Evolutionary conservation across 129 eudicot genomes (phyloP).

Genomic region (Helianthus tuberosus): DNA sequence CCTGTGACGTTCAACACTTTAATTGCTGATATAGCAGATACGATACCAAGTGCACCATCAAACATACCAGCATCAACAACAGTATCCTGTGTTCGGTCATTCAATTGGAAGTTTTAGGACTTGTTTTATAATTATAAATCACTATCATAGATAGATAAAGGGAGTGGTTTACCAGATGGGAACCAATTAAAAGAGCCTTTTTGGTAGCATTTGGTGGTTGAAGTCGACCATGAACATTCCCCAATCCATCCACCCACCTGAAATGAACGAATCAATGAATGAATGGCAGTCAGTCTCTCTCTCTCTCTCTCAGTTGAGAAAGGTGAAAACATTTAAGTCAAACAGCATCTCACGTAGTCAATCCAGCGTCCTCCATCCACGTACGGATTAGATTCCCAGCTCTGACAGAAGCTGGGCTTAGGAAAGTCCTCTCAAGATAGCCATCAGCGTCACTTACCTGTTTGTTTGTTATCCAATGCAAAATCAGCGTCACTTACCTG

Average conservation of each 20-base stretch:
- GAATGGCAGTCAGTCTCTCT: conserved; percentile 4
- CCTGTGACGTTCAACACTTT: conserved; percentile 68
- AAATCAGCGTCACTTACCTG: neutral
- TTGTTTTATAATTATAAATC: too few relatives aligned
- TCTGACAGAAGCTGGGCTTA: conserved; percentile 86
- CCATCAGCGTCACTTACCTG: conserved; percentile 84
- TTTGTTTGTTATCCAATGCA: conserved; percentile 15
- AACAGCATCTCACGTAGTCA: conserved; percentile 68
- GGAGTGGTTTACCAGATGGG: conserved; percentile 73
- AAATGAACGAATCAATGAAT: conserved; percentile 10
- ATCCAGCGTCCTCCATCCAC: conserved; percentile 99
- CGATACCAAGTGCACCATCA: conserved; percentile 92
- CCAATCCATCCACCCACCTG: conserved; percentile 98
- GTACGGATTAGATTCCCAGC: conserved; percentile 74
- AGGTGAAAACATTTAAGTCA: conserved; percentile 19
- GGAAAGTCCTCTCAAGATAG: conserved; percentile 89
- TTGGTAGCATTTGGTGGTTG: conserved; percentile 57
- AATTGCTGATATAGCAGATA: conserved; percentile 86
- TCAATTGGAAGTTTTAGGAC: too few relatives aligned
- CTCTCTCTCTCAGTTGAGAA: conserved; percentile 19
- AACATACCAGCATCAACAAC: conserved; percentile 96
- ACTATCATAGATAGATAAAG: neutral
- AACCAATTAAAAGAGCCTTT: conserved; percentile 81
- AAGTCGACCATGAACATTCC: conserved; percentile 93
- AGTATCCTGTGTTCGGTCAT: conserved; percentile 58